Conservation (phyloP, 495 filamentous ascomycete genomes). For the Trichocladium antarcticum region DNA sequence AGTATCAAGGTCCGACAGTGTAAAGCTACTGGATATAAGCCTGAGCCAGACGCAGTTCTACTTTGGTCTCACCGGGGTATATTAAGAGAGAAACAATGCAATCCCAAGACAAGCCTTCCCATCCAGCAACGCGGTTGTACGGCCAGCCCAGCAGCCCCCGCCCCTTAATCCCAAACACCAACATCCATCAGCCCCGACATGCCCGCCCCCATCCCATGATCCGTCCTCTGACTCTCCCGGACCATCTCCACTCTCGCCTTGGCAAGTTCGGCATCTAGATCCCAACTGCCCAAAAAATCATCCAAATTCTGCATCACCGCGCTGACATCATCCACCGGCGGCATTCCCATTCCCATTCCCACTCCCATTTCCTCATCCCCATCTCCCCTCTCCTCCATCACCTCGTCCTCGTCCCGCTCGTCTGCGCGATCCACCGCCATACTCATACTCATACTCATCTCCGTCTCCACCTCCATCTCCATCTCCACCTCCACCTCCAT, state of each 20-base stretch:
- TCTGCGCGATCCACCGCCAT: neutral
- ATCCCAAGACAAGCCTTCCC: no score
- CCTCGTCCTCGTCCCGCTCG: neutral
- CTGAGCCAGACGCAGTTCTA: no score
- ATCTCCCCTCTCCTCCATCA: neutral
- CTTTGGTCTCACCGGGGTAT: neutral
- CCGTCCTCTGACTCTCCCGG: neutral
- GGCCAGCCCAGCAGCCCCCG: no score
- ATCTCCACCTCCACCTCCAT: neutral
- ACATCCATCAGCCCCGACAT: conserved; percentile 9
- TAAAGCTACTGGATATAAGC: no score
- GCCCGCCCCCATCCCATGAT: neutral
- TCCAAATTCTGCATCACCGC: conserved; percentile 34
- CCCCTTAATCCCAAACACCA: conserved; percentile 19
- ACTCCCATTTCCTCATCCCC: no score
- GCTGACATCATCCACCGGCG: conserved; percentile 29
- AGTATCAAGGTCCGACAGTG: no score
- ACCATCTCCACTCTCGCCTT: conserved; percentile 15
- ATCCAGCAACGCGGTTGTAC: no score
- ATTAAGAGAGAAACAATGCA: neutral
- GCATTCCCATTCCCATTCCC: neutral
- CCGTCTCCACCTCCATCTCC: neutral
- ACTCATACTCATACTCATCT: neutral
- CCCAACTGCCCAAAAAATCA: conserved; percentile 33
- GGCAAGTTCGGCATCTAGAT: conserved; percentile 31